phyloP scores from a whole-genome alignment of 345 rosid genomes.

The Acer yangbiense region DNA sequence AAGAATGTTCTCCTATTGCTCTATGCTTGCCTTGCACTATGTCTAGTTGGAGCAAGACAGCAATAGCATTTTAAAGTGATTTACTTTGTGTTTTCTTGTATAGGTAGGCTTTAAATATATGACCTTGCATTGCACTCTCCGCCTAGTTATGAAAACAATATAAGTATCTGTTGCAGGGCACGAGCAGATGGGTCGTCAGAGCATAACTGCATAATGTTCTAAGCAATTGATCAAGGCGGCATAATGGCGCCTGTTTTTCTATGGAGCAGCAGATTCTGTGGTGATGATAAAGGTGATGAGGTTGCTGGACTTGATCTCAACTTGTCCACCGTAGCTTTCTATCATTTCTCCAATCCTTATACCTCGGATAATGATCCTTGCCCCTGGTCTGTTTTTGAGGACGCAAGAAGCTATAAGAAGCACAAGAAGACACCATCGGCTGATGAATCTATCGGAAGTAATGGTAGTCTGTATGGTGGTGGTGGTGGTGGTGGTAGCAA shows the following conservation, averaged over 20 bases:
- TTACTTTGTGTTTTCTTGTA: slow-evolving; percentile 1
- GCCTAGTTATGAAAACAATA: slow-evolving; percentile 15
- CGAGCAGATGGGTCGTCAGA: slow-evolving; percentile 8
- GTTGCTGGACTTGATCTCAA: slow-evolving; percentile 24
- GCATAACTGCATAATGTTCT: slow-evolving; percentile 4
- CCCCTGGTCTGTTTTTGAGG: slow-evolving; percentile 13
- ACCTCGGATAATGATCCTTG: background rate
- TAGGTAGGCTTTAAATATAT: background rate
- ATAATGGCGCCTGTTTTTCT: slow-evolving; percentile 20
- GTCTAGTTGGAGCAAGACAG: slow-evolving; percentile 20
- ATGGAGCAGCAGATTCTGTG: slow-evolving; percentile 13
- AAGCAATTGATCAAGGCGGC: slow-evolving; percentile 3
- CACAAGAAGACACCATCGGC: slow-evolving; percentile 15
- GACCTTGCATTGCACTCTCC: slow-evolving; percentile 22
- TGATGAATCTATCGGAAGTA: slow-evolving; percentile 15
- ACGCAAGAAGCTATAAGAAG: slow-evolving; percentile 29
- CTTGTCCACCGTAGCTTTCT: slow-evolving; percentile 3
- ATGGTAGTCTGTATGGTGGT: background rate
- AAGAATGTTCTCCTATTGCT: slow-evolving; percentile 26
- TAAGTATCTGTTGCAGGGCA: slow-evolving; percentile 18
- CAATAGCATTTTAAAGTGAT: background rate
- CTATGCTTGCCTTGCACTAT: slow-evolving; percentile 35
- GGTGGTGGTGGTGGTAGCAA: background rate
- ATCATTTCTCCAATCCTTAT: slow-evolving; percentile 3
- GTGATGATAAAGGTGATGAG: slow-evolving; percentile 12